These are phyloP conservation scores for Xylaria sp. DNA, from an alignment of 2,329 filamentous ascomycete genomes.

Conservation along the genomic window DNA sequence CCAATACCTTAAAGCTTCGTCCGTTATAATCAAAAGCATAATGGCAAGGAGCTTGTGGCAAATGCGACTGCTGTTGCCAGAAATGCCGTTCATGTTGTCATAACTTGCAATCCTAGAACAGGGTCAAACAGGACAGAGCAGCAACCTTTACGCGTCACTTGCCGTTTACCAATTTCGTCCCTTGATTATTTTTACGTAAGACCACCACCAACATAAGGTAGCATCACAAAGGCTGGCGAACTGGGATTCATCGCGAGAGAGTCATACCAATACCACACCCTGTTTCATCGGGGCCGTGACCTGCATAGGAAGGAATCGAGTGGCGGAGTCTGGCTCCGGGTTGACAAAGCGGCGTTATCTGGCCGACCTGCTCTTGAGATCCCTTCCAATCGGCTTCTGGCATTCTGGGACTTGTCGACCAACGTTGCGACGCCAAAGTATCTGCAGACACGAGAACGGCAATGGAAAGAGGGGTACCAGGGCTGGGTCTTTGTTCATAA, in stretches of 20 bases:
- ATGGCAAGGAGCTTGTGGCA: background rate
- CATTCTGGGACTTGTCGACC: constrained; percentile 13
- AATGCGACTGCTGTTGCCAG: background rate
- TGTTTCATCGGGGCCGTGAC: constrained; percentile 20
- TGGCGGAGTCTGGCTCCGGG: constrained; percentile 18
- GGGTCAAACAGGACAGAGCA: background rate
- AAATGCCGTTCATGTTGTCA: constrained; percentile 21
- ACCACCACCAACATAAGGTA: background rate
- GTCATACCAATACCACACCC: background rate
- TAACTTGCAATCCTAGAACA: constrained; percentile 11
- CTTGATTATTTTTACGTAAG: constrained; percentile 29
- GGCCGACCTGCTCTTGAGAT: background rate
- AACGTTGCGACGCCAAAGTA: constrained; percentile 18
- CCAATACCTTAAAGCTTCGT: constrained; percentile 9
- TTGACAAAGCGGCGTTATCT: constrained; percentile 3
- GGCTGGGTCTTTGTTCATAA: constrained; percentile 27
- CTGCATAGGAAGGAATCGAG: constrained; percentile 22
- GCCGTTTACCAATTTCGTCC: constrained; percentile 1
- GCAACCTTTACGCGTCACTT: background rate
- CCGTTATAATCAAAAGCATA: background rate
- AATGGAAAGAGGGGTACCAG: background rate
- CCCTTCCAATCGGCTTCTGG: constrained; percentile 21
- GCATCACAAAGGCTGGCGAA: constrained; percentile 2
- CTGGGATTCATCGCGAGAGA: constrained; percentile 6
- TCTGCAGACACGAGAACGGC: constrained; percentile 27